Percentiles rank a stretch among this genome's conserved stretches.
Evolutionary conservation across 768 basidiomycete genomes (phyloP).

Genomic region (Solioccasus polychromus): DNA sequence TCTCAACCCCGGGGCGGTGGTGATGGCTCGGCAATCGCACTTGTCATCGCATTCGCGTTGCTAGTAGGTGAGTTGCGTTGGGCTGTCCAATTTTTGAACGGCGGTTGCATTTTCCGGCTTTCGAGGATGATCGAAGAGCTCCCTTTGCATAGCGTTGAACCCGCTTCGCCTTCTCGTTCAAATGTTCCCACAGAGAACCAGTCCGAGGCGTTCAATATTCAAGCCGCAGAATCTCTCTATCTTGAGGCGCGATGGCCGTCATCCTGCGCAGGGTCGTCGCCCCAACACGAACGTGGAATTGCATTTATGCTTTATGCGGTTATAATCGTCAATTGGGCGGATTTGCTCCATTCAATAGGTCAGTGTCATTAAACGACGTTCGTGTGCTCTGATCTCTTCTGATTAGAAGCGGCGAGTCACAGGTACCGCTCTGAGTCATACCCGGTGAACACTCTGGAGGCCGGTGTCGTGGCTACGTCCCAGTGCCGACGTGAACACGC

Average conservation of each 20-base stretch:
- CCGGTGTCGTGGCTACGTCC: constrained; percentile 5
- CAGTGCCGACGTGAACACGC: too few relatives aligned
- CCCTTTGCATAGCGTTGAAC: too few relatives aligned
- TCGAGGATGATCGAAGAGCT: too few relatives aligned
- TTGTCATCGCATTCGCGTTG: constrained; percentile 2
- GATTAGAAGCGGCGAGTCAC: too few relatives aligned
- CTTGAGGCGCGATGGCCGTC: neutral
- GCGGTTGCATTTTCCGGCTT: neutral
- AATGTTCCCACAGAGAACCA: constrained; percentile 5
- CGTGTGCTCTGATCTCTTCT: too few relatives aligned
- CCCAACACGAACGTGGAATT: neutral
- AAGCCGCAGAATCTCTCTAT: too few relatives aligned
- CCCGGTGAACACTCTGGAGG: constrained; percentile 10
- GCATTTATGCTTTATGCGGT: neutral
- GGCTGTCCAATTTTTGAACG: neutral
- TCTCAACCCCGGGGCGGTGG: too few relatives aligned
- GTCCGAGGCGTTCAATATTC: too few relatives aligned
- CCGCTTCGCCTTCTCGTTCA: too few relatives aligned
- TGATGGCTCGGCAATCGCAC: too few relatives aligned
- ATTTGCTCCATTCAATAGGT: neutral
- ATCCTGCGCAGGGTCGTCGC: neutral
- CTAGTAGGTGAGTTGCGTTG: neutral
- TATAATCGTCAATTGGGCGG: neutral
- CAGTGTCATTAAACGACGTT: neutral
- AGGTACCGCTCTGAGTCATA: constrained; percentile 13